Evolutionary conservation across 345 rosid genomes (phyloP).

Genomic region (Eutrema yunnanense): DNA sequence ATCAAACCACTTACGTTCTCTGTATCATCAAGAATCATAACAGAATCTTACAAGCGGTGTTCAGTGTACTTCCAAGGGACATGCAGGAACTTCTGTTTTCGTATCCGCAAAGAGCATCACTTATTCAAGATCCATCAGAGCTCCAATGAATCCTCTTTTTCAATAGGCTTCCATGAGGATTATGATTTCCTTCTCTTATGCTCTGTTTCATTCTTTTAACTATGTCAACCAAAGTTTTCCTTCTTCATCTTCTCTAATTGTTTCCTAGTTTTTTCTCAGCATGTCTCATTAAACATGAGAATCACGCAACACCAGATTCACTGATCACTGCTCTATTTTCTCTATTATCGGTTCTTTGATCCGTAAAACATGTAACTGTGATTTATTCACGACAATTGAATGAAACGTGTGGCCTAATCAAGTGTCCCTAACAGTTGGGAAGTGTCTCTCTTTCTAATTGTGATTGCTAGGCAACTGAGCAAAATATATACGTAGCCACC

Average conservation of each 20-base stretch:
- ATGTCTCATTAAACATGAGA: background rate
- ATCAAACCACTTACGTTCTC: background rate
- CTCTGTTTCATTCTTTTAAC: slow-evolving; percentile 20
- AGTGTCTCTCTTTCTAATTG: no score
- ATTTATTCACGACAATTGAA: background rate
- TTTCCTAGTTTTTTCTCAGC: background rate
- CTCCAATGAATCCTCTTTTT: slow-evolving; percentile 15
- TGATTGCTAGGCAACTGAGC: no score
- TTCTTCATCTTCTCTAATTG: slow-evolving; percentile 6
- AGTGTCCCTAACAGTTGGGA: background rate
- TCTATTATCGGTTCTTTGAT: background rate
- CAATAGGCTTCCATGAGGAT: background rate
- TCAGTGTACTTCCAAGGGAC: slow-evolving; percentile 68
- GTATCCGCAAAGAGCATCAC: slow-evolving; percentile 78
- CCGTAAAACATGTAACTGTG: background rate
- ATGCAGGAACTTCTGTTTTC: slow-evolving; percentile 81
- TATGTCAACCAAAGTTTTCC: background rate
- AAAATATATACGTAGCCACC: no score
- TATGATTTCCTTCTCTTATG: background rate
- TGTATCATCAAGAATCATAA: no score
- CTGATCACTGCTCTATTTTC: background rate
- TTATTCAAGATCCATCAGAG: slow-evolving; percentile 44
- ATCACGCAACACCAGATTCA: background rate
- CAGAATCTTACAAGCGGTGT: slow-evolving; percentile 45
- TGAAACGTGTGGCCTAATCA: background rate